Percentiles rank a stretch among this genome's conserved stretches.
These are phyloP conservation scores for Davidsoniella eucalypti DNA, from an alignment of 2,329 filamentous ascomycete species.

Conservation along the genomic window DNA sequence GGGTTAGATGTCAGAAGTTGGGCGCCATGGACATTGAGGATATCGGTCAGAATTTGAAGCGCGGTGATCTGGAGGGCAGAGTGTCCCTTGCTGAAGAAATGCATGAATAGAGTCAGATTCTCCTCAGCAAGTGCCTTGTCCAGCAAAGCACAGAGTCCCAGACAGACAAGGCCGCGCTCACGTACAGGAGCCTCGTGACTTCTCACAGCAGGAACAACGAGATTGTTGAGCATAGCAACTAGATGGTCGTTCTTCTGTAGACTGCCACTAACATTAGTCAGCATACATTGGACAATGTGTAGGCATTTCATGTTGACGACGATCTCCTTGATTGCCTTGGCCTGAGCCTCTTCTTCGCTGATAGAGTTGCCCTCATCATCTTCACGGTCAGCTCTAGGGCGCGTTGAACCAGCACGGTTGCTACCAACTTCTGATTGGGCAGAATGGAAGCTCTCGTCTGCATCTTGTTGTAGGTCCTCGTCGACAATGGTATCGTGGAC, in stretches of 20 bases:
- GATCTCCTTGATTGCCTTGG: slow-evolving; percentile 75
- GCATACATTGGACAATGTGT: slow-evolving; percentile 93
- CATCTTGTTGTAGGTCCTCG: slow-evolving; percentile 34
- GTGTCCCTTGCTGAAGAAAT: slow-evolving; percentile 89
- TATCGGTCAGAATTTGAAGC: slow-evolving; percentile 82
- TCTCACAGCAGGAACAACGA: slow-evolving; percentile 87
- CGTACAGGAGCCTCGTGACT: slow-evolving; percentile 85
- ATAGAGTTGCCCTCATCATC: slow-evolving; percentile 20
- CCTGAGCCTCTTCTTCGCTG: slow-evolving; percentile 48
- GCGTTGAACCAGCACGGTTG: slow-evolving; percentile 28
- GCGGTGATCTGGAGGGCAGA: slow-evolving; percentile 78
- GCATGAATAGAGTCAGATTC: slow-evolving; percentile 83
- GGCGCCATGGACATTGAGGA: slow-evolving; percentile 74
- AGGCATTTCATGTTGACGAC: slow-evolving; percentile 98
- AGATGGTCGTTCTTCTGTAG: slow-evolving; percentile 79
- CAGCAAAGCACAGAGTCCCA: slow-evolving; percentile 80
- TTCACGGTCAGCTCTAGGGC: slow-evolving; percentile 25
- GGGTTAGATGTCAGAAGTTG: slow-evolving; percentile 54
- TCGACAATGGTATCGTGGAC: slow-evolving; percentile 87
- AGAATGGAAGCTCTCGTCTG: slow-evolving; percentile 73
- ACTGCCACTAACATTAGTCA: slow-evolving; percentile 78
- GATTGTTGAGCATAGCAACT: slow-evolving; percentile 95
- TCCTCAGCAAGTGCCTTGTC: slow-evolving; percentile 84
- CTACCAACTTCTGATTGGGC: slow-evolving; percentile 71
- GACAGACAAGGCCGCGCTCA: slow-evolving; percentile 73